Base-by-base conservation (phyloP, 176 grass and related monocot species). In the Carex cristatella region DNA sequence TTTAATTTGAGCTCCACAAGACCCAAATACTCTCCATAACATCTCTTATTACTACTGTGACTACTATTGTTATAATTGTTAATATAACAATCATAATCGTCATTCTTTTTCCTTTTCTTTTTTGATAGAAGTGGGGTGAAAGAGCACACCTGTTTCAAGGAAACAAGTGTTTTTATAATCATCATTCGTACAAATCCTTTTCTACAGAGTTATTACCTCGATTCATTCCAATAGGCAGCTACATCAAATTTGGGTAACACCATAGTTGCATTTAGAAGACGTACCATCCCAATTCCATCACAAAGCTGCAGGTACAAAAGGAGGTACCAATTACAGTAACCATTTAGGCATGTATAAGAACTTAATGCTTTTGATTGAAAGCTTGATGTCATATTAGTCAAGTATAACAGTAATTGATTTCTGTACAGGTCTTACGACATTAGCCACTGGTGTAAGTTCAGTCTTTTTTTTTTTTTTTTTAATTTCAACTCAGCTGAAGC, bases 141-240 rank as follows among this genome's bases (percentile, higher is more conserved):
- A 51, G 48, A 51, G 48, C 48, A 10, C 48, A 51, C 48, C 2
- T 51, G 9, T 51, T 51, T 51, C 48, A 51, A 51, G 48, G 48
- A 51, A 51, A 51, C 9, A 51, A 51, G 9, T 11, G 48, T 51
- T 51, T 51, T 51, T 51, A 51, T 51, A 49, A 51, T 69, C 33
- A 69, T 38, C 65, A 16, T 38, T 69, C 32, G 6, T 37, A 69
- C 37, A 10, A 69, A 68, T 66, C 31, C 32, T 69, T 69, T 38
- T 69, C 5, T 2, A 75, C 11, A 51, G n/a, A 31, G 48, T 76
- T 61, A 51, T 83, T 94, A 99, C 96, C 96, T 99, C 51, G 96
- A 95, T 79, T 99, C 96, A 18, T 99, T 99, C 96, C 96, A 95
- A 31, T 99, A 99, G 55, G 93, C 91, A 14, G 93, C 93, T 61